Percentiles rank a stretch among this genome's conserved stretches.
Conservation (phyloP, 306 rosid genomes). For the Lupinus albus region DNA sequence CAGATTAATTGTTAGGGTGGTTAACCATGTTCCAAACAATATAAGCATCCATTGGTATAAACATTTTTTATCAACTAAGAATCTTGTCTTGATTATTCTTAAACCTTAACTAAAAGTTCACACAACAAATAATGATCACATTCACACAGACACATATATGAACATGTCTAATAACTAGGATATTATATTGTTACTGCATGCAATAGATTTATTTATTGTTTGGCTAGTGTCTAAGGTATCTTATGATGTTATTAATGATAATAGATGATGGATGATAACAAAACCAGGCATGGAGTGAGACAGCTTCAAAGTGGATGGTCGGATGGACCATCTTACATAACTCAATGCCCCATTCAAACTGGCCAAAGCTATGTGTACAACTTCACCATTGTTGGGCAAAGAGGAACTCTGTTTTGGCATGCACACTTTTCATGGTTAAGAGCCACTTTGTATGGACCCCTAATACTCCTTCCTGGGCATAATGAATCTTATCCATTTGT, state of each 20-base stretch:
- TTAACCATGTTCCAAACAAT: conserved; percentile 70
- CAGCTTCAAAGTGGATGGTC: conserved; percentile 51
- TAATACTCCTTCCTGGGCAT: conserved; percentile 42
- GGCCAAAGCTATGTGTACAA: conserved; percentile 47
- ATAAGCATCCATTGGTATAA: conserved; percentile 70
- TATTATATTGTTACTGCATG: conserved; percentile 26
- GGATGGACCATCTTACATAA: conserved; percentile 51
- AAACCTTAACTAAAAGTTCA: neutral
- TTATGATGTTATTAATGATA: conserved; percentile 1
- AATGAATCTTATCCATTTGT: conserved; percentile 48
- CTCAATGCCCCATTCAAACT: conserved; percentile 51
- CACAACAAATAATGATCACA: neutral
- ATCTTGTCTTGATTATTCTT: neutral
- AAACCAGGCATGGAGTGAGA: conserved; percentile 51
- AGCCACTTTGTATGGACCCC: conserved; percentile 49
- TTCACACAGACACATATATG: too few species aligned
- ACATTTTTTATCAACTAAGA: neutral
- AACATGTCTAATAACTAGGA: neutral
- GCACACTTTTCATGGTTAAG: conserved; percentile 52
- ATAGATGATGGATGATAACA: neutral
- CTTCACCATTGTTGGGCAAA: conserved; percentile 49
- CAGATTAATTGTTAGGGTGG: conserved; percentile 63
- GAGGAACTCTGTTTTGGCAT: conserved; percentile 57
- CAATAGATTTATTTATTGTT: conserved; percentile 13
- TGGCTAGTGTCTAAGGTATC: neutral